Evolutionary conservation across 345 rosid genomes (phyloP), one percentile per base, ranked within the genome.

Genomic region (Lepidium aucheri): DNA sequence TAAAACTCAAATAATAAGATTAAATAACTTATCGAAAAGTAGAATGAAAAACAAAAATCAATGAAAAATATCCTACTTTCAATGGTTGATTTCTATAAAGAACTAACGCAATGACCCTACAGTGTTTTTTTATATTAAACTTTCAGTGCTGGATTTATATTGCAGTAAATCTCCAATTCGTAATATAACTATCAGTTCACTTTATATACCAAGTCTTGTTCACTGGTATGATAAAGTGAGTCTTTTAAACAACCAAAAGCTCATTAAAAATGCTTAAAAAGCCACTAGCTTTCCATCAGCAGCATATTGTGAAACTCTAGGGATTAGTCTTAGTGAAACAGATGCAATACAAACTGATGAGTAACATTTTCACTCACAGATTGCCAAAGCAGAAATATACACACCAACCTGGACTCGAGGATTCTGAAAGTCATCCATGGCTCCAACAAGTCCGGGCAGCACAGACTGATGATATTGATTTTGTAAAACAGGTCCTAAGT

Each of bases 401-500:
- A 60, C 36, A 86, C 91, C 84, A 36, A 86, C 91, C 91, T 86
- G 91, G 28, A 86, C 85, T 55, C 91, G 82, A 58, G 91, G 86
- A 65, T 82, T 84, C 64, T 79, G 86, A 73, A 86, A 84, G 64
- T 86, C 88, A 67, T 86, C 88, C 91, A 86, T 84, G 52, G 86
- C 82, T 63, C 80, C 70, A 44, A 79, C 91, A 35, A 86, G 46
- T 49, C 88, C 83, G 17, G 86, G 91, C 76, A 86, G 69, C 56
- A 86, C 85, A 26, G 77, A 75, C 8, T 78, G 85, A 58, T 86
- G 83, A 73, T 75, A 84, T 60, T 84, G 84, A 33, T 67, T 72
- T 80, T 86, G 91, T 78, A 86, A 76, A n/a, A 80, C 86, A 26
- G 91, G 88, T 57, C 91, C 91, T 73, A 86, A 77, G 69, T 86